Base-by-base conservation (phyloP, 352 stramenopile genomes). In the Phytopythium montanum region DNA sequence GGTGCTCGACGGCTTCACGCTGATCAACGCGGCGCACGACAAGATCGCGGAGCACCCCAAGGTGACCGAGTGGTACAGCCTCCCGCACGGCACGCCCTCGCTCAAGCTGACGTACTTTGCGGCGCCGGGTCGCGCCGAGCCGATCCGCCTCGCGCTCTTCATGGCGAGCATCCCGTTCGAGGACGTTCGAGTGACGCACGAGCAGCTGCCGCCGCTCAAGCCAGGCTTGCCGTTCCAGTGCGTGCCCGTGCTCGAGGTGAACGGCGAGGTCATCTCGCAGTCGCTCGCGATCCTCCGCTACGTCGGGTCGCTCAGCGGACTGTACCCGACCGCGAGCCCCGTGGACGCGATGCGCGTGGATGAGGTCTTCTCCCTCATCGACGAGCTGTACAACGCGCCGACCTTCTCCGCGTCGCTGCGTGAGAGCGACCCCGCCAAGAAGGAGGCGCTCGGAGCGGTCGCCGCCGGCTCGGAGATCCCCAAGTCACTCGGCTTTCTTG, bases 51-150 rank as follows among this genome's bases (percentile, higher is more conserved):
- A 19, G 8, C 60, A 75, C 44, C 63, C 65, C 7, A 69, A 62
- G 44, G 64, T 77, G 13, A 62, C 65, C 36, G 63, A 75, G 51
- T 78, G 70, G 70, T 63, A 72, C 60, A 69, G 57, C 28, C 26
- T 72, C 8, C 59, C 29, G 0, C 64, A 68, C 45, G 26, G 33
- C 5, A 48, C 13, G 3, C 52, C 52, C 13, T 21, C 19, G 33
- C 52, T 90, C 61, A 86, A 86, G 65, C 68, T 94, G n/a, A 88
- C 71, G 18, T 92, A 94, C 68, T 87, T 92, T 42, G 13, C 31
- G 2, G 44, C 57, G 33, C 57, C 68, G 4, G 82, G 73, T 0
- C 76, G 75, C 34, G 85, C 65, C 10, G 84, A 90, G 59, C 36
- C 64, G 1, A 72, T 76, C 7, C 79, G 85, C 28, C 65, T 92